Conservation (phyloP, 176 grass and related monocot species). For the Saccharum officinarum region DNA sequence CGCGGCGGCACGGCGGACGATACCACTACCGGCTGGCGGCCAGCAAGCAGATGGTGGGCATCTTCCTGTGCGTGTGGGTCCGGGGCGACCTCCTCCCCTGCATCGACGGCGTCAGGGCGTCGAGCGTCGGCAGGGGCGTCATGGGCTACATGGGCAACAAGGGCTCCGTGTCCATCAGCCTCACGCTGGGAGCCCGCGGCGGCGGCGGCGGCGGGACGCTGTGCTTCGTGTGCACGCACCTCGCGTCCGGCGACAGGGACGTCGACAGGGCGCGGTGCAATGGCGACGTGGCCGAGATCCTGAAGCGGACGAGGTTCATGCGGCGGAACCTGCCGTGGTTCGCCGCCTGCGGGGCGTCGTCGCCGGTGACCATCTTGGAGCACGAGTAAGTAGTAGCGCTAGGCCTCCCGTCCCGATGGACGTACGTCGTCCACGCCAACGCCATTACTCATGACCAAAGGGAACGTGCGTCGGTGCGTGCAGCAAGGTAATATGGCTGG, state of each 20-base stretch:
- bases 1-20: background rate
- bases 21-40: constrained; percentile 29
- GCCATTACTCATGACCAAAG: no score
- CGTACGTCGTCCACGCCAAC: no score
- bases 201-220: constrained; percentile 42
- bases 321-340: background rate
- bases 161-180: constrained; percentile 88
- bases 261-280: constrained; percentile 82
- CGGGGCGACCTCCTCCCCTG: constrained; percentile 42
- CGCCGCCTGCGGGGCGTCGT: no score
- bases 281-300: constrained; percentile 72
- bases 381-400: no score
- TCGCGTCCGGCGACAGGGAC: constrained; percentile 90
- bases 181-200: constrained; percentile 43
- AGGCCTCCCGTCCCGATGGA: no score
- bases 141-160: constrained; percentile 99
- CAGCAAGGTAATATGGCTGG: no score
- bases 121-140: constrained; percentile 71
- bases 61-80: constrained; percentile 90
- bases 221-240: constrained; percentile 93
- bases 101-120: constrained; percentile 55
- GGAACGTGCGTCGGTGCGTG: no score
- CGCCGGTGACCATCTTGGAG: constrained; percentile 20
- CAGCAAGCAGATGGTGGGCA: constrained; percentile 89
- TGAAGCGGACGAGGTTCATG: constrained; percentile 68